Evolutionary conservation across 2,329 filamentous ascomycete genomes (phyloP).

Genomic region (Aspergillus udagawae): DNA sequence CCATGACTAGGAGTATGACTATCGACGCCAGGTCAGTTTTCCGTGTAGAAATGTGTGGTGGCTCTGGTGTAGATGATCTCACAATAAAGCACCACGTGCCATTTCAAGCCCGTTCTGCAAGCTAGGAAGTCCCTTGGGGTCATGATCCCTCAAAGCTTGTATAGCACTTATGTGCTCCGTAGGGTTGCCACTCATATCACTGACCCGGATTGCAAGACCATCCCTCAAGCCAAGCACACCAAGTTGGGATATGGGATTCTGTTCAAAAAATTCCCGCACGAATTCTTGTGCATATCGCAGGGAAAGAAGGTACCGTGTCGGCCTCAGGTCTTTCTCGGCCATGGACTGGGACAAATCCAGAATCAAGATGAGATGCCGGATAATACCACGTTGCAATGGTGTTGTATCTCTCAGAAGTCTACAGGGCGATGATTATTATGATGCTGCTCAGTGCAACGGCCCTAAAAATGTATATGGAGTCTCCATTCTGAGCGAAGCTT

Average conservation of each 20-base stretch:
- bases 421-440: constrained; percentile 18
- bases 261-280: constrained; percentile 92
- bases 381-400: constrained; percentile 91
- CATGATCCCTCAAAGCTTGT: constrained; percentile 59
- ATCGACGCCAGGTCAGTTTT: constrained; percentile 9
- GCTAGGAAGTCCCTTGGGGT: constrained; percentile 71
- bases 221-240: constrained; percentile 91
- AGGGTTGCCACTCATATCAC: constrained; percentile 87
- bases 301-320: constrained; percentile 77
- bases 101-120: constrained; percentile 95
- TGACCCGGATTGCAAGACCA: constrained; percentile 78
- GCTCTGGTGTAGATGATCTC: constrained; percentile 24
- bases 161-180: constrained; percentile 80
- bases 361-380: constrained; percentile 88
- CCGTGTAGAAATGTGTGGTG: not conserved
- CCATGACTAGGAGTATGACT: constrained; percentile 89
- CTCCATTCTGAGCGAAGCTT: constrained; percentile 13
- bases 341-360: constrained; percentile 92
- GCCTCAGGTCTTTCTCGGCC: constrained; percentile 89
- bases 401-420: constrained; percentile 90
- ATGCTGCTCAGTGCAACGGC: constrained; percentile 13
- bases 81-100: constrained; percentile 87
- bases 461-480: not conserved
- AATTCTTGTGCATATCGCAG: constrained; percentile 83
- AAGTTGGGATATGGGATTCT: constrained; percentile 96